A percentile compares a stretch with the other conserved stretches of the same genome.
These are phyloP conservation scores for Heliosperma pusillum DNA, from an alignment of 148 eudicot genomes.

Conservation along the genomic window DNA sequence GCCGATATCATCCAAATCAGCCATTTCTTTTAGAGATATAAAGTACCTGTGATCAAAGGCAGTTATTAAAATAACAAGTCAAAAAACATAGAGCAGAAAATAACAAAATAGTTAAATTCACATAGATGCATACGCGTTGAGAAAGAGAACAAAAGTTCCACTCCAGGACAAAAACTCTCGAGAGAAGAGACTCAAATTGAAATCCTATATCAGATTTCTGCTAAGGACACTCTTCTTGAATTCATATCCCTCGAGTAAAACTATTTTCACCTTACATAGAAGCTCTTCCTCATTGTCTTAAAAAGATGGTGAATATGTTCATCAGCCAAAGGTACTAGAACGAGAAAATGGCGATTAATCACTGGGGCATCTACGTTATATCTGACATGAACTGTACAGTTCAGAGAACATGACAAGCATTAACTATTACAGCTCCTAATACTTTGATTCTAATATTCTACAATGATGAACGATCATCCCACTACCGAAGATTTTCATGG, in stretches of 20 bases:
- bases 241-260: too few species aligned
- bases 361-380: too few species aligned
- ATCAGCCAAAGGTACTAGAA: too few species aligned
- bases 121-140: not conserved
- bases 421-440: not conserved
- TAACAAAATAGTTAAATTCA: not conserved
- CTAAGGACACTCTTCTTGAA: too few species aligned
- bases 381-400: too few species aligned
- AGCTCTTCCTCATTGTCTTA: too few species aligned
- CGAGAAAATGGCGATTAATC: too few species aligned
- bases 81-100: not conserved
- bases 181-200: not conserved
- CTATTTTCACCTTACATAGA: too few species aligned
- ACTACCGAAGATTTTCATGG: not conserved
- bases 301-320: too few species aligned
- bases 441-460: not conserved
- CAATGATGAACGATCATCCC: not conserved
- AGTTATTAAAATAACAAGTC: not conserved
- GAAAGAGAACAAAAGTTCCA: not conserved
- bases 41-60: constrained; percentile 35
- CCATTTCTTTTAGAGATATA: constrained; percentile 43
- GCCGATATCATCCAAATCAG: constrained; percentile 59
- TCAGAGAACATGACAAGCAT: too few species aligned
- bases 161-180: not conserved
- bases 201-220: too few species aligned